phyloP scores from a whole-genome alignment of 164 flowering plant species.

The Vitis vinifera region DNA sequence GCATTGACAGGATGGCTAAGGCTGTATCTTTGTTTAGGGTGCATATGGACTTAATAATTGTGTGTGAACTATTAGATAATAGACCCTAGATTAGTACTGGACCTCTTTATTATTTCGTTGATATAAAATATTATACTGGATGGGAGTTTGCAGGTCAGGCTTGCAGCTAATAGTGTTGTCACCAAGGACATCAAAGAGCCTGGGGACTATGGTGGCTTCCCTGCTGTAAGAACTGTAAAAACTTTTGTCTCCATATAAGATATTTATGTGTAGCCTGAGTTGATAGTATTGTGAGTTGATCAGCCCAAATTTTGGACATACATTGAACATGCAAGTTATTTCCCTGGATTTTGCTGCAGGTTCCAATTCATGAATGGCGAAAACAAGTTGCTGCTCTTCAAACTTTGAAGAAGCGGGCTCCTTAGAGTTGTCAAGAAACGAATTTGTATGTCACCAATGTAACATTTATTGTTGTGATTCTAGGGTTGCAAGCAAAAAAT shows the following conservation, averaged over 20 bases:
- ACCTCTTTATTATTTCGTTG: background rate
- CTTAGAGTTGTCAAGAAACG: background rate
- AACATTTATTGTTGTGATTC: too few species aligned
- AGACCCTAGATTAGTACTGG: background rate
- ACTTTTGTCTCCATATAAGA: background rate
- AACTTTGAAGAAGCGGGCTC: slow-evolving; percentile 22
- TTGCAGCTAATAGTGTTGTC: slow-evolving; percentile 85
- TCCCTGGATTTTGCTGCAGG: slow-evolving; percentile 32
- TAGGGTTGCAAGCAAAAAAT: too few species aligned
- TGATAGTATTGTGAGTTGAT: too few species aligned
- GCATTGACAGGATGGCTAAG: too few species aligned
- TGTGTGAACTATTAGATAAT: background rate
- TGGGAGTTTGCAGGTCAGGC: slow-evolving; percentile 61
- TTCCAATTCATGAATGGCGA: slow-evolving; percentile 74
- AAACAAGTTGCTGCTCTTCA: slow-evolving; percentile 57
- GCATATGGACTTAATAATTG: background rate
- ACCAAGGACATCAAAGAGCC: slow-evolving; percentile 75
- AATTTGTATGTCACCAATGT: background rate
- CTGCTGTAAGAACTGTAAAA: slow-evolving; percentile 60
- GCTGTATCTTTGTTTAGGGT: background rate
- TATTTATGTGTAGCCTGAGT: background rate
- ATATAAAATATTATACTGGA: background rate
- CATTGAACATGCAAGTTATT: background rate
- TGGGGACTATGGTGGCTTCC: slow-evolving; percentile 96
- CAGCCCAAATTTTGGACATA: too few species aligned